These are phyloP conservation scores for Shiraia bambusicola DNA, from an alignment of 2,329 filamentous ascomycete species.

Conservation along the genomic window DNA sequence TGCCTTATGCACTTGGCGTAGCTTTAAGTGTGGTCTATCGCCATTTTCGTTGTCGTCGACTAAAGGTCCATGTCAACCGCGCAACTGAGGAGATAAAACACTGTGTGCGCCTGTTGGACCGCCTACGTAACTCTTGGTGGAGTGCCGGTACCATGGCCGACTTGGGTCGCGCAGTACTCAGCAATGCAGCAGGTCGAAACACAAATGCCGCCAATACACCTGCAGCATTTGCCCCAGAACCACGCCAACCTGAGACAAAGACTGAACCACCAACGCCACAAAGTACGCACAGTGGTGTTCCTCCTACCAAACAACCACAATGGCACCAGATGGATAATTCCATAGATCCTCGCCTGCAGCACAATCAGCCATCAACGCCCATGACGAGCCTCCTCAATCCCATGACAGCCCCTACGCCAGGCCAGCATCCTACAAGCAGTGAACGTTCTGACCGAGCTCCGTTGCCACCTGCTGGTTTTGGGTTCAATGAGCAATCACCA, in stretches of 20 bases:
- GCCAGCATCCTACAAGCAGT: conserved; percentile 43
- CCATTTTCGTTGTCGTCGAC: conserved; percentile 55
- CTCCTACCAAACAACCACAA: conserved; percentile 16
- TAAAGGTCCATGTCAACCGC: conserved; percentile 51
- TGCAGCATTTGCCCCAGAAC: conserved; percentile 23
- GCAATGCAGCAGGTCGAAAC: conserved; percentile 42
- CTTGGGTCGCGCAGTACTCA: conserved; percentile 42
- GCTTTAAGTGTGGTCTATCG: conserved; percentile 60
- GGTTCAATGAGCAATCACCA: conserved; percentile 38
- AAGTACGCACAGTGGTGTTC: conserved; percentile 16
- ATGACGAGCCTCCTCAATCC: conserved; percentile 37
- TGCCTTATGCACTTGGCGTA: conserved; percentile 58
- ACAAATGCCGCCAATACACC: conserved; percentile 40
- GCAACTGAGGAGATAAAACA: conserved; percentile 49
- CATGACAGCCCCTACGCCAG: conserved; percentile 28
- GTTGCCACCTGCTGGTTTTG: conserved; percentile 25
- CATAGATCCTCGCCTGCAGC: conserved; percentile 40
- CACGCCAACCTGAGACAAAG: conserved; percentile 20
- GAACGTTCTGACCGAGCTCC: conserved; percentile 36
- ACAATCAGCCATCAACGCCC: conserved; percentile 27
- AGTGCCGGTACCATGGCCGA: conserved; percentile 51
- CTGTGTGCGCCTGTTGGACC: conserved; percentile 49
- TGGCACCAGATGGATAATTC: conserved; percentile 30
- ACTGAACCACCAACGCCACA: conserved; percentile 22
- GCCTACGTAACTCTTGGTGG: conserved; percentile 48